Percentiles rank a stretch among this genome's conserved stretches.
Conservation (phyloP, 495 filamentous ascomycete genomes). For the Beverwykella pulmonaria region DNA sequence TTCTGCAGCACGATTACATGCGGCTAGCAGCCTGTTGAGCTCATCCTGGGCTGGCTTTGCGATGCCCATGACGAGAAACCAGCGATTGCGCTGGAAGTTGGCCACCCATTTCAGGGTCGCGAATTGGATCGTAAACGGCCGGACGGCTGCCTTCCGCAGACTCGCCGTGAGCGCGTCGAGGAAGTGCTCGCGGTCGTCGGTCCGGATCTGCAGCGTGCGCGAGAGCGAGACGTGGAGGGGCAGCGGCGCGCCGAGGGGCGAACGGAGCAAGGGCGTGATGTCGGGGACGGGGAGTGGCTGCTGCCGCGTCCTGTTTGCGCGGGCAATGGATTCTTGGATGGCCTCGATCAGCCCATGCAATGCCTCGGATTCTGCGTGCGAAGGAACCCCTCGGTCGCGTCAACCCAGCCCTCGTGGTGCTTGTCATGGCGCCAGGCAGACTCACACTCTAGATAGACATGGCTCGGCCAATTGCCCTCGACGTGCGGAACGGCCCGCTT, state of each 20-base stretch:
- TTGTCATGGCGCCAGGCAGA: conserved; percentile 13
- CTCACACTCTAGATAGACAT: conserved; percentile 92
- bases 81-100: conserved; percentile 74
- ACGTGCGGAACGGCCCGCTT: conserved; percentile 81
- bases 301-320: conserved; percentile 8
- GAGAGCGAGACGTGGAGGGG: conserved; percentile 93
- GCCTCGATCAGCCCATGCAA: conserved; percentile 57
- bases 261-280: conserved; percentile 66
- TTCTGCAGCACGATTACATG: conserved; percentile 65
- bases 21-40: conserved; percentile 63
- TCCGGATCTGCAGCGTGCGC: conserved; percentile 66
- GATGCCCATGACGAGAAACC: conserved; percentile 80
- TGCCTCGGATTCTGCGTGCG: conserved; percentile 55
- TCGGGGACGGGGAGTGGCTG: conserved; percentile 25
- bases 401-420: conserved; percentile 37
- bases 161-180: conserved; percentile 49
- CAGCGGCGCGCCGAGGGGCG: conserved; percentile 73
- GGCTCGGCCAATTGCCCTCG: conserved; percentile 88
- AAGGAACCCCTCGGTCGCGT: conserved; percentile 68
- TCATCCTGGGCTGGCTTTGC: conserved; percentile 53
- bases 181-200: conserved; percentile 66
- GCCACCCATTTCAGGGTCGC: conserved; percentile 65
- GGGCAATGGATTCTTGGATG: conserved; percentile 37
- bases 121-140: conserved; percentile 56
- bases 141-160: conserved; percentile 50